A percentile compares a stretch with the other conserved stretches of the same genome.
phyloP scores from a whole-genome alignment of 805 yeast species.

The Lachancea cidri region DNA sequence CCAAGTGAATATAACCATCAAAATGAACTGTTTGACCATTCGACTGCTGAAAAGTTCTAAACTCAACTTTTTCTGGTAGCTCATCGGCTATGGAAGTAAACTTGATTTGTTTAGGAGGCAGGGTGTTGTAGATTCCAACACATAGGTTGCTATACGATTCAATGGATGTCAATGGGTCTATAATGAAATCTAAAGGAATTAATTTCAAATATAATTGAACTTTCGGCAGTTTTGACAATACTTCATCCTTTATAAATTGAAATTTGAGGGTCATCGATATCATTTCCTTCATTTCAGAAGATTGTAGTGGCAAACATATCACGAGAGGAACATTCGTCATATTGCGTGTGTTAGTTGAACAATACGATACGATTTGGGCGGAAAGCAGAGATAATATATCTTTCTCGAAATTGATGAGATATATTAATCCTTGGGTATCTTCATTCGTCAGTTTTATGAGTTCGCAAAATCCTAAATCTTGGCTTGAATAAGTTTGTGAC shows the following conservation, averaged over 20 bases:
- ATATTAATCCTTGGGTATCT: conserved; percentile 25
- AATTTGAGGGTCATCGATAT: conserved; percentile 44
- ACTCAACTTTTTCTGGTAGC: conserved; percentile 40
- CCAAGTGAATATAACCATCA: conserved; percentile 76
- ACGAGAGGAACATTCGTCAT: conserved; percentile 25
- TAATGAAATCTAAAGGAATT: conserved; percentile 39
- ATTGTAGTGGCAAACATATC: conserved; percentile 27
- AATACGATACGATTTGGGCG: conserved; percentile 35
- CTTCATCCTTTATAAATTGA: conserved; percentile 40
- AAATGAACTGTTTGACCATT: conserved; percentile 31
- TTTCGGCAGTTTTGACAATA: conserved; percentile 29
- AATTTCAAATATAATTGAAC: conserved; percentile 33
- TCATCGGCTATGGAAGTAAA: conserved; percentile 39
- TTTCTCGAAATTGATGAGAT: conserved; percentile 30
- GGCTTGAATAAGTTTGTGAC: conserved; percentile 30
- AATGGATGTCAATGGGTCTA: conserved; percentile 30
- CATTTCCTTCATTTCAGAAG: conserved; percentile 36
- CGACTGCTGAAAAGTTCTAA: conserved; percentile 38
- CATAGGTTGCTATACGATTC: conserved; percentile 39
- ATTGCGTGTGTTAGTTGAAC: conserved; percentile 28
- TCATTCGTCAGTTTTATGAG: conserved; percentile 26
- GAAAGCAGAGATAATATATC: conserved; percentile 49
- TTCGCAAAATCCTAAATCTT: conserved; percentile 34
- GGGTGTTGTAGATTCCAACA: conserved; percentile 51
- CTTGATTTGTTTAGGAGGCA: conserved; percentile 32